Evolutionary conservation across 73 alveolate genomes (phyloP).

Genomic region (Breviolum minutum): DNA sequence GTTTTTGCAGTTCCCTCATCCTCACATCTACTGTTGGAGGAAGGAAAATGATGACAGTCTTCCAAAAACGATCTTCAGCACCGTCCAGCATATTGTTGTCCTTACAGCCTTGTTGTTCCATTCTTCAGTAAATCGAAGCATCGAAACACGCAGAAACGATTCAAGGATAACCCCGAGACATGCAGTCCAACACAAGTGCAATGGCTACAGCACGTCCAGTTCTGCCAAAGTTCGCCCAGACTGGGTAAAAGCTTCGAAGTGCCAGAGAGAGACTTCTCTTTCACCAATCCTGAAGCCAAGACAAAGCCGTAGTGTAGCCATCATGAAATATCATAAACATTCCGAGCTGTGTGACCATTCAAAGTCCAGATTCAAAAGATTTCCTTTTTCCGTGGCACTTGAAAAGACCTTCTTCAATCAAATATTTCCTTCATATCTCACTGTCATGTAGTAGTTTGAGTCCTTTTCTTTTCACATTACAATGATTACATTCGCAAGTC

Average conservation of each 20-base stretch:
- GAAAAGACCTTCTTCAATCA: too few relatives aligned
- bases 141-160: neutral
- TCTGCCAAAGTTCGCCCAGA: neutral
- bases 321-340: neutral
- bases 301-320: neutral
- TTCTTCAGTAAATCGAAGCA: too few relatives aligned
- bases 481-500: too few relatives aligned
- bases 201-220: neutral
- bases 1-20: neutral
- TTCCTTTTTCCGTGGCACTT: neutral
- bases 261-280: constrained; percentile 48
- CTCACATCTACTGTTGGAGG: neutral
- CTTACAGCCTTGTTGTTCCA: too few relatives aligned
- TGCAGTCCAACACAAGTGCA: neutral
- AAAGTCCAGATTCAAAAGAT: neutral
- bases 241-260: constrained; percentile 59
- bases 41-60: neutral
- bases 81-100: too few relatives aligned
- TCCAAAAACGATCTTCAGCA: neutral
- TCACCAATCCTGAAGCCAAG: neutral
- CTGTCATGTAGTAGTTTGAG: too few relatives aligned
- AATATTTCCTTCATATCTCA: too few relatives aligned
- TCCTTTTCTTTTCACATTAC: too few relatives aligned
- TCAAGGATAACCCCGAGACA: neutral
- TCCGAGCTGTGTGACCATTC: too few relatives aligned